Evolutionary conservation across 257 asterid species (phyloP).

Genomic region (Leptodermis oblonga): DNA sequence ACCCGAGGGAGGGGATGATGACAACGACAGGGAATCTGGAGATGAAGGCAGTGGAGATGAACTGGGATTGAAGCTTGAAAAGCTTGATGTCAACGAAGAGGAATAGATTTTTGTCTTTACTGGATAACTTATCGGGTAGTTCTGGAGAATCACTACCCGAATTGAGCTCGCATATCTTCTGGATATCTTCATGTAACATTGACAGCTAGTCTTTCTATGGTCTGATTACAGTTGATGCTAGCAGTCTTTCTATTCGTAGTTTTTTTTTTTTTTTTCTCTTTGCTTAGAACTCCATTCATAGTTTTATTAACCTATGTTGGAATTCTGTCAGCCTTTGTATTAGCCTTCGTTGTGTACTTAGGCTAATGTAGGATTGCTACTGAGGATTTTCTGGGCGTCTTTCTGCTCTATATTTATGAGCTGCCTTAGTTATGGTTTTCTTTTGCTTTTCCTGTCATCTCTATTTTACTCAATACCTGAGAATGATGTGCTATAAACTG

Average conservation of each 20-base stretch:
- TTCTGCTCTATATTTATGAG: neutral
- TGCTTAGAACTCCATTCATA: constrained; percentile 3
- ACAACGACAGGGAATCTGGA: constrained; percentile 50
- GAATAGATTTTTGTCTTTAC: constrained; percentile 16
- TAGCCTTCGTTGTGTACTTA: constrained; percentile 6
- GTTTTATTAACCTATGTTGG: constrained; percentile 18
- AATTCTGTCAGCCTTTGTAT: neutral
- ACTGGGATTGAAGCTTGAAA: constrained; percentile 60
- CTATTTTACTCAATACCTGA: neutral
- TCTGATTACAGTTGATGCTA: constrained; percentile 9
- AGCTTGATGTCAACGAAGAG: constrained; percentile 57
- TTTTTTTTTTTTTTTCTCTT: neutral
- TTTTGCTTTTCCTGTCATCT: neutral
- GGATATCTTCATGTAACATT: neutral
- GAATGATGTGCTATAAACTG: no score
- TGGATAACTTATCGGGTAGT: neutral
- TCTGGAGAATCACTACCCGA: neutral
- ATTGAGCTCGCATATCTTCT: neutral
- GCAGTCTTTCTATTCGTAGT: neutral
- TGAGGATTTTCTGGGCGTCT: neutral
- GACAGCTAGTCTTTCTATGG: neutral
- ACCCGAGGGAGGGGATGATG: constrained; percentile 74
- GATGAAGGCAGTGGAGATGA: constrained; percentile 65
- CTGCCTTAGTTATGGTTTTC: neutral
- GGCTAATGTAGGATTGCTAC: neutral